phyloP scores from a whole-genome alignment of 116 monocot species.

The Phalaenopsis hybrid region DNA sequence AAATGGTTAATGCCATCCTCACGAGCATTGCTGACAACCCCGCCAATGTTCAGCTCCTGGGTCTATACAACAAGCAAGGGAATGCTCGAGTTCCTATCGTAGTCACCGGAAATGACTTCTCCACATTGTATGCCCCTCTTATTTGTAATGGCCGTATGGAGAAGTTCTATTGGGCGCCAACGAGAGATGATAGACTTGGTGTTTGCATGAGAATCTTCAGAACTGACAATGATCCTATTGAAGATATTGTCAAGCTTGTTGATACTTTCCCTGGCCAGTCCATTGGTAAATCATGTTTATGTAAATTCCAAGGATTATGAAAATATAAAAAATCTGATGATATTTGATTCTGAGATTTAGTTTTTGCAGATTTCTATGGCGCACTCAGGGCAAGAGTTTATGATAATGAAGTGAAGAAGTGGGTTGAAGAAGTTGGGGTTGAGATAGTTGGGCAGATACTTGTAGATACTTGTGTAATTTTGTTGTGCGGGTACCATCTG shows the following conservation, averaged over 20 bases:
- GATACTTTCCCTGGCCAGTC: constrained; percentile 93
- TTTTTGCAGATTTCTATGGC: constrained; percentile 77
- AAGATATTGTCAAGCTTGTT: constrained; percentile 63
- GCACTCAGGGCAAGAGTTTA: constrained; percentile 88
- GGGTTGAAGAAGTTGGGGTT: constrained; percentile 51
- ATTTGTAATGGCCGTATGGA: constrained; percentile 99
- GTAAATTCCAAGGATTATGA: too few relatives aligned
- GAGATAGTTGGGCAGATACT: constrained; percentile 45
- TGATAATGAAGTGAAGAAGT: constrained; percentile 94
- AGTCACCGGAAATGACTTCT: constrained; percentile 97
- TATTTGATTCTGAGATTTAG: background rate
- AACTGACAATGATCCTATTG: constrained; percentile 53
- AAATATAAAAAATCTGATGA: background rate
- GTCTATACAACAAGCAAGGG: constrained; percentile 98
- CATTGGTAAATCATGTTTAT: constrained; percentile 46
- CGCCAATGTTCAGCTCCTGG: constrained; percentile 91
- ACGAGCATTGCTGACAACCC: constrained; percentile 99
- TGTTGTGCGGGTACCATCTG: background rate
- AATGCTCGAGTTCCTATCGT: constrained; percentile 89
- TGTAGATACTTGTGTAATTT: background rate
- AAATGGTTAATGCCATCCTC: constrained; percentile 97
- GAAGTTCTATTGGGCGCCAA: constrained; percentile 99
- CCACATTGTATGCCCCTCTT: constrained; percentile 90
- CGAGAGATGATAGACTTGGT: constrained; percentile 79
- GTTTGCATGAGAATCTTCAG: constrained; percentile 84